Base-by-base conservation (phyloP, 1,284 basidiomycete genomes). In the Cryptococcus hybrid region DNA sequence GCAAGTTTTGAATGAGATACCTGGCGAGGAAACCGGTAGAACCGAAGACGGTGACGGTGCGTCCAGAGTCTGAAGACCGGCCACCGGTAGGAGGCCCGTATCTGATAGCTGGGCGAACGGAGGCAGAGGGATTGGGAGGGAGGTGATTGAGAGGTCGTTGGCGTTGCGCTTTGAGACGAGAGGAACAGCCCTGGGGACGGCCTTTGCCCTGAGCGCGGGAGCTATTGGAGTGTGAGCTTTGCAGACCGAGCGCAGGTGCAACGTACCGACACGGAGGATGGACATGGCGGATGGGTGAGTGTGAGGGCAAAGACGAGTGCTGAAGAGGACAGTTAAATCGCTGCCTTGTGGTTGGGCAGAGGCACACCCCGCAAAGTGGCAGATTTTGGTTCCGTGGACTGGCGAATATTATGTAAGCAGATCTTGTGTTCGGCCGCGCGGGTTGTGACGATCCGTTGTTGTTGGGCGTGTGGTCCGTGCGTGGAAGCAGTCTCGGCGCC, bases 21-120 rank as follows among this genome's bases (percentile, higher is more conserved):
- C 94, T 82, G 52, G 95, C 95, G 55, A 99, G 81, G 78, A 98
- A 99, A 6, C 94, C 92, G 8, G 94, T 98, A 73, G 88, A 90
- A 39, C 95, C 95, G 80, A 99, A 99, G 55, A 99, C 94, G 36
- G 95, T 99, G 45, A 89, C 95, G 48, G 88, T 85, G 79, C 94
- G 92, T 2, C 93, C 93, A 52, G 87, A 87, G 61, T 87, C 85
- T 6, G 90, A 87, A 71, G 90, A 92, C 69, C 94, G 87, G 53
- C 92, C 92, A 40, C 91, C 86, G 54, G 86, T 83, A n/a, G 66
- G 77, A 18, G 74, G 2, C 15, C 91, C 92, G 61, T 85, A 80
- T 13, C 86, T 84, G 68, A 92, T 82, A 65, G 89, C 79, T 39
- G 89, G 85, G 70, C 86, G 86, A 18, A 68, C 66, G 18, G 61